phyloP scores from a whole-genome alignment of 2,329 filamentous ascomycete genomes.

The Anisogramma anomala region DNA sequence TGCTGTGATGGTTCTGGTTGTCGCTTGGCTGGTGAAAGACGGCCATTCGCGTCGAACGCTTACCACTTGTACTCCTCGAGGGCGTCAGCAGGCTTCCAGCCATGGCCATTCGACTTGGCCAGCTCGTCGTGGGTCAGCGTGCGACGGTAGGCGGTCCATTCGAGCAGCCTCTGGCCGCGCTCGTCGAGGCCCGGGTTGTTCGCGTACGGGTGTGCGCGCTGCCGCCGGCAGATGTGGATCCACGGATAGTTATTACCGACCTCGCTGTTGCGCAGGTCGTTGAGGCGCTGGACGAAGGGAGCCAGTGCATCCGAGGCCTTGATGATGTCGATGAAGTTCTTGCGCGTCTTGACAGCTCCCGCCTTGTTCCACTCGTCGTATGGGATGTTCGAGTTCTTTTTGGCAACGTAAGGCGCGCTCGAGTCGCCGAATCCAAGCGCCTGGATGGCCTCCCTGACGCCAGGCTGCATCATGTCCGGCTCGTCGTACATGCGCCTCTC shows the following conservation, averaged over 20 bases:
- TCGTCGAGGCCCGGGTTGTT: no score
- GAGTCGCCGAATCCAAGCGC: background rate
- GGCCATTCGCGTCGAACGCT: no score
- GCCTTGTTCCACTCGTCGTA: background rate
- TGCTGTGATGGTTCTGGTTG: no score
- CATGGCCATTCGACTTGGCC: no score
- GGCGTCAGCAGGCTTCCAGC: no score
- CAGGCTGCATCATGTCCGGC: no score
- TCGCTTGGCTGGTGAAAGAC: no score
- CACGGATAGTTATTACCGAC: background rate
- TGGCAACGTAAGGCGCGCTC: background rate
- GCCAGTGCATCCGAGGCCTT: background rate
- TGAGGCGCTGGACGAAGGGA: background rate
- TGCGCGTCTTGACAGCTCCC: background rate
- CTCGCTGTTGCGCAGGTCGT: background rate
- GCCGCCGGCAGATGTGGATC: background rate
- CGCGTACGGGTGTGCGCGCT: slow-evolving; percentile 1
- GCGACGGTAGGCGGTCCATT: background rate
- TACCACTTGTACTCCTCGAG: no score
- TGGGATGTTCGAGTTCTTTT: slow-evolving; percentile 3
- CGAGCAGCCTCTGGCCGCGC: background rate
- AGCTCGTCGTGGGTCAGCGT: slow-evolving; percentile 1
- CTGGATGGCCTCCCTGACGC: background rate
- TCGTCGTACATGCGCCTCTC: background rate
- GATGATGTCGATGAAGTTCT: background rate